Evolutionary conservation across 73 alveolate genomes (phyloP).

Genomic region (Tetrahymena elliotti): DNA sequence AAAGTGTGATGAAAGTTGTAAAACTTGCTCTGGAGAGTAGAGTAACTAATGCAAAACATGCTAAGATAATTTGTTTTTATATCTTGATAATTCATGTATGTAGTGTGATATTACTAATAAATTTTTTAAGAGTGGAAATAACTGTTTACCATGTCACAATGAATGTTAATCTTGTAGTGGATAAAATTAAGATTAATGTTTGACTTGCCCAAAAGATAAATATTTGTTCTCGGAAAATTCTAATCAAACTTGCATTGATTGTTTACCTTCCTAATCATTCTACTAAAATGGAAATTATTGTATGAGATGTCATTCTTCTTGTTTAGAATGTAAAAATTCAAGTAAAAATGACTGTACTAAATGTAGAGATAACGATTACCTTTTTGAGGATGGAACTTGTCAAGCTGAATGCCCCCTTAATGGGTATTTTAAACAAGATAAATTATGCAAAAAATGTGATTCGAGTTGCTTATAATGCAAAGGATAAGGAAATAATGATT

Average conservation of each 20-base stretch:
- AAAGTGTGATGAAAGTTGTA: background rate
- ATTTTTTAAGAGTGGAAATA: background rate
- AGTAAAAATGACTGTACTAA: background rate
- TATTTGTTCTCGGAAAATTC: background rate
- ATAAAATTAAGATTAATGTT: background rate
- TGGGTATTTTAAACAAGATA: background rate
- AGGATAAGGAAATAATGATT: background rate
- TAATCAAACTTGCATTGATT: background rate
- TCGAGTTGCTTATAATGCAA: background rate
- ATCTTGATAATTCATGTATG: background rate
- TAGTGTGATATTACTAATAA: background rate
- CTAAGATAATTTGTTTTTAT: background rate
- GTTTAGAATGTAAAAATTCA: background rate
- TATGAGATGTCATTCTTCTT: background rate
- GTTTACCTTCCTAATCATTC: background rate
- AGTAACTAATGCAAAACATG: background rate
- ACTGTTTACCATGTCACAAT: background rate
- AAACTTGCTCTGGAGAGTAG: background rate
- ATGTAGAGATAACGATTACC: background rate
- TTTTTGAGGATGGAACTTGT: background rate
- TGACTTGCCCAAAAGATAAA: background rate
- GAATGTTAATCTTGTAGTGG: background rate
- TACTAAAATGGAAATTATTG: background rate
- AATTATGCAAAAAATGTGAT: background rate
- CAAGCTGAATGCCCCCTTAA: background rate